These are phyloP conservation scores for Metarhizium guizhouense DNA, from an alignment of 2,329 filamentous ascomycete genomes.

Conservation along the genomic window DNA sequence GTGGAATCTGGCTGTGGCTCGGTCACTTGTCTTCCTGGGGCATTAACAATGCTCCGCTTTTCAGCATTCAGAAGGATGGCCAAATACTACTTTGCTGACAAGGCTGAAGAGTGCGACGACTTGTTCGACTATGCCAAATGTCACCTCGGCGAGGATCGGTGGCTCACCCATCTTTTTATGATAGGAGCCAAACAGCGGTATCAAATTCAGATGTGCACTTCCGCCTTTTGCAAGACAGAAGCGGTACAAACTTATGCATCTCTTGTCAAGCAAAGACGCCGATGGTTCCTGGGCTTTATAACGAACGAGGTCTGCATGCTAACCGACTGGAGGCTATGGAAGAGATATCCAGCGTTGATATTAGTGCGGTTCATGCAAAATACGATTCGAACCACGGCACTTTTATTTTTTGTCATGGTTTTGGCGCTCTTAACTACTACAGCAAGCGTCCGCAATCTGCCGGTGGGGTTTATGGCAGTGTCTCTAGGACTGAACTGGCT, in stretches of 20 bases:
- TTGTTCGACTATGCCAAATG: constrained; percentile 95
- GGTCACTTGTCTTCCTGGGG: constrained; percentile 89
- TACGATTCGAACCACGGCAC: constrained; percentile 86
- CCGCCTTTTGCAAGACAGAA: constrained; percentile 96
- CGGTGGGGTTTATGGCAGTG: constrained; percentile 87
- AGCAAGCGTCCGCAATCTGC: constrained; percentile 67
- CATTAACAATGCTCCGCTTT: constrained; percentile 91
- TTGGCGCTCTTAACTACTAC: constrained; percentile 79
- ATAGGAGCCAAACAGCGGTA: constrained; percentile 87
- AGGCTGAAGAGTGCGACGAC: constrained; percentile 90
- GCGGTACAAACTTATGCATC: constrained; percentile 82
- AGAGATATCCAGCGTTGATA: constrained; percentile 77
- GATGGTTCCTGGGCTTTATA: constrained; percentile 96
- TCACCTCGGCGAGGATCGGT: constrained; percentile 89
- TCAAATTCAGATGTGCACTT: constrained; percentile 96
- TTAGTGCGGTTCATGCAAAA: constrained; percentile 90
- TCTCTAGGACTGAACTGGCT: constrained; percentile 90
- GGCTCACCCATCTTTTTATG: constrained; percentile 98
- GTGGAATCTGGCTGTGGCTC: constrained; percentile 91
- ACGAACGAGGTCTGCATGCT: constrained; percentile 98
- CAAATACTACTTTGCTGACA: constrained; percentile 97
- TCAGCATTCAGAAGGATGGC: constrained; percentile 95
- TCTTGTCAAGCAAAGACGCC: constrained; percentile 84
- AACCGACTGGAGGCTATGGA: constrained; percentile 88
- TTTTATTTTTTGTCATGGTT: constrained; percentile 91